Evolutionary conservation across 768 basidiomycete species (phyloP).

Genomic region (Leccinum ochraceum): DNA sequence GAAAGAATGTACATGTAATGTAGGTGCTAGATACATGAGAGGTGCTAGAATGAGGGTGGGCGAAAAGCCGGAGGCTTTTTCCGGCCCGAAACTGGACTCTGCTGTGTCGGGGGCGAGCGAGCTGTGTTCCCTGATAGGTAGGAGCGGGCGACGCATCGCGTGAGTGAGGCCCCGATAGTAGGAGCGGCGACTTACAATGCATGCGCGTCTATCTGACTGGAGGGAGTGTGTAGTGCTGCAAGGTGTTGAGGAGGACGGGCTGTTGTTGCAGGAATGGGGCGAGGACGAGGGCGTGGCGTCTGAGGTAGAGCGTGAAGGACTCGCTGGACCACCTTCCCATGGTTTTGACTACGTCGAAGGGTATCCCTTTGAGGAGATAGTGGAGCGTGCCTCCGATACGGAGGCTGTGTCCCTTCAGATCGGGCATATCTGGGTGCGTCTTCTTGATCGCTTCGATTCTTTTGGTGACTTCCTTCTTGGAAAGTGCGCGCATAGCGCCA

Average conservation of each 20-base stretch:
- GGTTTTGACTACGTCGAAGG: background rate
- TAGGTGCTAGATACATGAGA: no score
- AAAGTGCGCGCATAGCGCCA: background rate
- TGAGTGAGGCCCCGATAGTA: background rate
- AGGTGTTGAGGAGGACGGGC: background rate
- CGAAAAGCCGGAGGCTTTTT: no score
- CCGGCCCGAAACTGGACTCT: no score
- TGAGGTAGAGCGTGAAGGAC: background rate
- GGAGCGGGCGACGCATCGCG: background rate
- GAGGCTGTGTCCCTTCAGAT: slow-evolving; percentile 5
- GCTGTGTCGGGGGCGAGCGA: no score
- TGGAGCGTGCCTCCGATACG: background rate
- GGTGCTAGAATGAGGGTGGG: no score
- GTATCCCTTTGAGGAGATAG: background rate
- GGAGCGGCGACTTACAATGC: background rate
- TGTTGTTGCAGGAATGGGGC: background rate
- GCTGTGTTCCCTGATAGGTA: no score
- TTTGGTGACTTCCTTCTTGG: background rate
- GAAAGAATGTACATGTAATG: no score
- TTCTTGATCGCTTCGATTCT: background rate
- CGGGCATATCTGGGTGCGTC: background rate
- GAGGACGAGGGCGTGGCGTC: background rate
- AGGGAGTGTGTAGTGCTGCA: background rate
- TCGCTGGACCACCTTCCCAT: background rate
- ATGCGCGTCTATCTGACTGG: background rate